Base-by-base conservation (phyloP, 768 basidiomycete species). In the Lentinula guzmanii region DNA sequence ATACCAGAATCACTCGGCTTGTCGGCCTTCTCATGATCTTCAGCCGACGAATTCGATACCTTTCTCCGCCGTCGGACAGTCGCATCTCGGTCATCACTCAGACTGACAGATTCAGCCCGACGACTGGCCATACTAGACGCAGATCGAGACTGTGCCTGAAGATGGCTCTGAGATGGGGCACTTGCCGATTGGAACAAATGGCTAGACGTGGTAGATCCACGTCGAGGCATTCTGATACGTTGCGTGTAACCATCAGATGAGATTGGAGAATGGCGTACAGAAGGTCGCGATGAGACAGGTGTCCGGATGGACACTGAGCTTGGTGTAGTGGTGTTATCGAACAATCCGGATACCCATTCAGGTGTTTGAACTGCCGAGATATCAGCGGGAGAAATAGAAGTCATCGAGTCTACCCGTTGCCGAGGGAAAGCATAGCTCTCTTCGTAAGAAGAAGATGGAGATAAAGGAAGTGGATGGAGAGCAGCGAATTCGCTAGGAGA, bases 161-260 rank as follows among this genome's bases (percentile, higher is more conserved):
- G 70, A 53, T 85, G 81, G 6, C 76, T 71, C 60, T 77, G 73
- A 56, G 86, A 78, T 18, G 90, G 90, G 0, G 90, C 90, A 64
- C 87, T 89, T 9, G 88, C 81, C 10, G 89, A 86, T 58, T 83
- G 83, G 75, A 91, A 89, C 58, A 86, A 73, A 41, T 82, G 80
- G 16, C 76, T 75, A 34, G 84, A 74, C n/a, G 83, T 70, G 53
- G 75, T 68, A 67, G 82, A 75, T 66, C 80, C 73, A 67, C 79
- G 78, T 63, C 77, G 76, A 58, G 76, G 76, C 54, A 76, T 69
- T 41, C 78, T 76, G 59, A 73, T 75, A 60, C 77, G 75, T 34
- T 74, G 74, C 33, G 74, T 78, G 37, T 39, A 39, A 58, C 68
- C 65, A 62, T 77, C 78, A 31, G 72, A 57, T 56, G 63, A 70